Evolutionary conservation across 495 filamentous ascomycete genomes (phyloP), one percentile per base, ranked within the genome.

Genomic region (Penicillium cataractarum): DNA sequence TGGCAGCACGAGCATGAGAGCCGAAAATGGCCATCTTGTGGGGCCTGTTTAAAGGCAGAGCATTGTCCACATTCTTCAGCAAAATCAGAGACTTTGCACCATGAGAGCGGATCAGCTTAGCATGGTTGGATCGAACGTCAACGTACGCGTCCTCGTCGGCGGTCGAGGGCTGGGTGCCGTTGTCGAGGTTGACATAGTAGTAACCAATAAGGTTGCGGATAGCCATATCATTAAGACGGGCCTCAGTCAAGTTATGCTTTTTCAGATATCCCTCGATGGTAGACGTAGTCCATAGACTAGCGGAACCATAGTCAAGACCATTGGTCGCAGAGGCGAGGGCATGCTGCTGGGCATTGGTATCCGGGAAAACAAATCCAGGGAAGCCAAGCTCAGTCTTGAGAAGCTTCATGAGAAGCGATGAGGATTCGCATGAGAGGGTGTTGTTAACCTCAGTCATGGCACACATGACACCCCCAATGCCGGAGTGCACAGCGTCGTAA

Each of bases 121-220:
- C 76, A 59, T 88, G 85, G 46, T 83, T 69, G 12, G 29, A 31
- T 71, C 79, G 82, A 2, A 85, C 84, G 61, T 88, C 76, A 31
- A 91, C 82, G 60, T 91, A 89, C 35, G 77, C 80, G 80, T 74
- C 55, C 75, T 92, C 86, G 42, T 87, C 83, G 0, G 65, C 64
- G 2, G 82, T 87, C 84, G 88, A 89, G 6, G 89, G 70, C 82
- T 82, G 74, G 88, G 90, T 57, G 56, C 76, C 59, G 75, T 72
- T 53, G 68, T 91, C 78, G 51, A 86, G 81, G 24, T 78, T 72
- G 24, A 81, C 61, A n/a, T 82, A 54, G 67, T 83, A 85, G 76
- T 80, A 86, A 1, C 72, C 64, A 2, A 84, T 78, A 1, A 86
- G 68, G 50, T 83, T 81, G 17, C 84, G 77, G 48, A 75, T 74